Evolutionary conservation across 2,329 filamentous ascomycete genomes (phyloP), one percentile per base, ranked within the genome.

Genomic region (Aspergillus melleus): DNA sequence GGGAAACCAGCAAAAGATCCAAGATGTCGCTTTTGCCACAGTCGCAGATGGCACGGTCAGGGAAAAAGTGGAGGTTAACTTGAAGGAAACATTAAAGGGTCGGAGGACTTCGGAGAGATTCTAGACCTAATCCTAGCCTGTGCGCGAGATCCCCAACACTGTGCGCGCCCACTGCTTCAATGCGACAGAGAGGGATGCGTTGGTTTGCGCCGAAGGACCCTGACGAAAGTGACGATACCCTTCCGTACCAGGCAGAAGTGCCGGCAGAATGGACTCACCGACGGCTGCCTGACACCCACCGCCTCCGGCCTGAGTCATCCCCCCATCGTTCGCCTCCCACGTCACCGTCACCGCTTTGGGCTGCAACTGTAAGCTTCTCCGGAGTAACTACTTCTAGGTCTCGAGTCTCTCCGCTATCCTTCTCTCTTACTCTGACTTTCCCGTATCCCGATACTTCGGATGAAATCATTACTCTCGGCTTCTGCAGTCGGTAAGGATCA

Each of bases 181-280:
- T 22, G 51, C 32, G 51, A 42, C 36, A 42, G 47, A n/a, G 16
- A 12, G 14, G 20, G 30, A 22, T 20, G 47, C 9, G 42, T 20
- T 46, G 42, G 42, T 46, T n/a, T 49, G 47, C 14, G 36, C 44
- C n/a, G 49, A 14, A 9, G 49, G 12, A 58, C n/a, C 49, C 32
- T 39, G 20, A 16, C 46, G 16, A 49, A 22, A 36, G 12, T 36
- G 32, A 36, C 32, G 32, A 36, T 36, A 16, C 32, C 4, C 32
- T 5, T 36, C 20, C 44, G 47, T 10, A 49, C 26, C 22, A 32
- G 39, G 32, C 50, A 44, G 36, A 54, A 54, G 8, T 51, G 6
- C 42, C 57, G 57, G 57, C 51, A 54, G 44, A 58, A 58, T 50
- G 1, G 24, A 29, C 49, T 32, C 57, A 50, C 51, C 52, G 52